phyloP scores from a whole-genome alignment of 2,329 filamentous ascomycete species.

The Cryphonectria carpinicola region DNA sequence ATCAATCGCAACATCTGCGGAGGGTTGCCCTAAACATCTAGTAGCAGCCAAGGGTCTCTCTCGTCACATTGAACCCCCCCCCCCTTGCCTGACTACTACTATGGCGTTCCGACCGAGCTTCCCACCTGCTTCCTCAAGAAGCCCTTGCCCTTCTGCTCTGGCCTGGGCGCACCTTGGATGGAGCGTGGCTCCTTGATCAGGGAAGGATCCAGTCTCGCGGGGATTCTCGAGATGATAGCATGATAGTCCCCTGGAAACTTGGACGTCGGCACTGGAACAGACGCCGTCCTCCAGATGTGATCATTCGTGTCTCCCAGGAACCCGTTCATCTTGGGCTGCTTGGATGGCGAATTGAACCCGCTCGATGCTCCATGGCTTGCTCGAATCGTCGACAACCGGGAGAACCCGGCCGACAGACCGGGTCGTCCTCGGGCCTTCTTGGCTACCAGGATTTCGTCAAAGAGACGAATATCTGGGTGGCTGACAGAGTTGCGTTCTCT shows the following conservation, averaged over 20 bases:
- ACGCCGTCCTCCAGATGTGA: conserved; percentile 76
- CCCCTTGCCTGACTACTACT: background rate
- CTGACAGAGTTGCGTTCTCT: conserved; percentile 68
- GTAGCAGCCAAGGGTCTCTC: background rate
- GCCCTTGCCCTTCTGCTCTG: conserved; percentile 55
- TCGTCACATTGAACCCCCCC: background rate
- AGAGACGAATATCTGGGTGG: conserved; percentile 72
- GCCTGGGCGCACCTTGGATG: conserved; percentile 82
- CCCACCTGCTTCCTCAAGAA: conserved; percentile 60
- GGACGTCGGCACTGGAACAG: conserved; percentile 62
- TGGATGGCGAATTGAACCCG: conserved; percentile 42
- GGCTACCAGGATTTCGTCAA: conserved; percentile 82
- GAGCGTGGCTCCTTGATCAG: conserved; percentile 91
- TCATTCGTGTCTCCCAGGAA: conserved; percentile 76
- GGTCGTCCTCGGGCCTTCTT: conserved; percentile 72
- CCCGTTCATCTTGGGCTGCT: conserved; percentile 49
- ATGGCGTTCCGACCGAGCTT: conserved; percentile 19
- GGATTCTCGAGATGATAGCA: conserved; percentile 66
- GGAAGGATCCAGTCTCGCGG: conserved; percentile 80
- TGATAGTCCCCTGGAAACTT: conserved; percentile 68
- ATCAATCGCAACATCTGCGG: background rate
- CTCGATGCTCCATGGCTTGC: conserved; percentile 57
- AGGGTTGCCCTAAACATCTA: background rate
- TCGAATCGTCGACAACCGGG: conserved; percentile 63
- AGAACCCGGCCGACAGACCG: conserved; percentile 67